Base-by-base conservation (phyloP, 2,329 filamentous ascomycete genomes). In the Shiraia bambusicola region DNA sequence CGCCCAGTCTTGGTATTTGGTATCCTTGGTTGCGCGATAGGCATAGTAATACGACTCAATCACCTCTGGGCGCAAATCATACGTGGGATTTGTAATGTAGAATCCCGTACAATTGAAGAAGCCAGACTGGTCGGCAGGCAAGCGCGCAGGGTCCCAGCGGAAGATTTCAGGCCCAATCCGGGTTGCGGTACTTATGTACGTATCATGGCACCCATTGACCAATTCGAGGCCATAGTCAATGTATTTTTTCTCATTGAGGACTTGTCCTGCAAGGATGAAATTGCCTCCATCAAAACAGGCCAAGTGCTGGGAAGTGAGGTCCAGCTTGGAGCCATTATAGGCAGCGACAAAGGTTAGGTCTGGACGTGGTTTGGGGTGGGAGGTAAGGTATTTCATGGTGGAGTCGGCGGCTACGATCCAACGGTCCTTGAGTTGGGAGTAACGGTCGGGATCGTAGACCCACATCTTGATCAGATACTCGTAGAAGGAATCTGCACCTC, bases 401-500 rank as follows among this genome's bases (percentile, higher is more conserved):
- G 85, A 89, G 54, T 94, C 83, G 37, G 83, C 86, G 2, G 88
- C 88, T 1, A 76, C 62, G 29, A 88, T 71, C 88, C 88, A 95
- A 22, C 66, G 81, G 49, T 91, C 84, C 56, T 77, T 82, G 70
- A 92, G 89, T 2, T 67, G 48, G 2, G 59, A 68, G 57, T 87
- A 94, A 3, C 81, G 76, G 5, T 65, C 54, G 0, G 81, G 75
- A 60, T 92, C 85, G 65, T 94, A 94, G 40, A 92, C 69, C 58
- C 84, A 94, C 87, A 93, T 92, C 74, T 95, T 95, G 67, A 95
- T 84, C 24, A 95, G 78, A 59, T 94, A 94, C 69, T 94, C 88
- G 70, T 94, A 95, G 70, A 85, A 94, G 30, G 83, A 88, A 66
- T 94, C 88, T 22, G 79, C 79, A 6, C 86, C 85, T 36, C 85